These are phyloP conservation scores for Xylona heveae DNA, from an alignment of 495 filamentous ascomycete species.

Conservation along the genomic window DNA sequence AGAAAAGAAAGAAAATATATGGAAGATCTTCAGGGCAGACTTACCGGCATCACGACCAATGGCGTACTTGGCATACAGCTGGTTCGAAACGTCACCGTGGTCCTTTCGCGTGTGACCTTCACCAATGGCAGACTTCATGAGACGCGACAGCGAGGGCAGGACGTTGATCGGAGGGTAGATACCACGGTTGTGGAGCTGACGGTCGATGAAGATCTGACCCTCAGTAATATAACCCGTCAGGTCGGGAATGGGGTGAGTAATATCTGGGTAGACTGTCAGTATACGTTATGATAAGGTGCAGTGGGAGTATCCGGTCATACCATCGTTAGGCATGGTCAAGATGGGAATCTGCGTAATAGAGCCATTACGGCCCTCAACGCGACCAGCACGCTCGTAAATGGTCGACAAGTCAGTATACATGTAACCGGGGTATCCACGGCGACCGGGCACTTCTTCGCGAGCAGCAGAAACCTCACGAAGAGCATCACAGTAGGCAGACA, in stretches of 20 bases:
- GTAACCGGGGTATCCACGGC: slow-evolving; percentile 99
- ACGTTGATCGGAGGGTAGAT: slow-evolving; percentile 99
- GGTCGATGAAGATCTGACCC: slow-evolving; percentile 95
- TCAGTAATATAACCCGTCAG: slow-evolving; percentile 98
- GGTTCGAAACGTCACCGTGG: slow-evolving; percentile 95
- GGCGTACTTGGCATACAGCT: slow-evolving; percentile 98
- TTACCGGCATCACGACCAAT: slow-evolving; percentile 80
- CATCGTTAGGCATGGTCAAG: slow-evolving; percentile 97
- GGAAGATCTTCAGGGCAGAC: slow-evolving; percentile 6
- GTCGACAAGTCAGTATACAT: slow-evolving; percentile 99
- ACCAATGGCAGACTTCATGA: slow-evolving; percentile 99
- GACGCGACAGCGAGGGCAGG: slow-evolving; percentile 88
- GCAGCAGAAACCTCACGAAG: slow-evolving; percentile 96
- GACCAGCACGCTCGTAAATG: slow-evolving; percentile 97
- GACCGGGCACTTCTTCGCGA: slow-evolving; percentile 97
- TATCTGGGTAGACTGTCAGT: slow-evolving; percentile 34
- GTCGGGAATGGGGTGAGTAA: slow-evolving; percentile 98
- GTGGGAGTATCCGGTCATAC: slow-evolving; percentile 17
- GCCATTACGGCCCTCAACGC: slow-evolving; percentile 91
- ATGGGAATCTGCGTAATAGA: slow-evolving; percentile 99
- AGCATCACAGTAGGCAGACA: slow-evolving; percentile 96
- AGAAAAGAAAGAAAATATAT: background rate
- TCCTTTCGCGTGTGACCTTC: slow-evolving; percentile 88
- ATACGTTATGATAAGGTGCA: slow-evolving; percentile 7
- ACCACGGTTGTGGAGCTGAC: slow-evolving; percentile 85